Conservation (phyloP, 2,329 filamentous ascomycete genomes). For the Pseudomassariella vexata region DNA sequence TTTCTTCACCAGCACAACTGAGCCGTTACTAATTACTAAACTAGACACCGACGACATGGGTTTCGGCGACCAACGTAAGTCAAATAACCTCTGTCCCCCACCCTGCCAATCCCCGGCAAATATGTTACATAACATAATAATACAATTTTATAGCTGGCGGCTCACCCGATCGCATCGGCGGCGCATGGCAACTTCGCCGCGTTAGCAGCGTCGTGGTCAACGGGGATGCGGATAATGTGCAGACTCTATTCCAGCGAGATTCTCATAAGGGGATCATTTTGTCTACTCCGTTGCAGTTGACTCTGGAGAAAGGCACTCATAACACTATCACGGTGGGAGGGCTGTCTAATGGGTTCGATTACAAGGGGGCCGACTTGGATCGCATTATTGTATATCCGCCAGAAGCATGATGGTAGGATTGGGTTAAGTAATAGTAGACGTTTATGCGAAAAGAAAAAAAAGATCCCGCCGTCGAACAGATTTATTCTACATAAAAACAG, state of each 20-base stretch:
- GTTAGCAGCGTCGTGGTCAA: conserved; percentile 56
- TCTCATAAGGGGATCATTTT: conserved; percentile 55
- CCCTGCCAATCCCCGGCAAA: background rate
- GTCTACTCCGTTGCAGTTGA: conserved; percentile 49
- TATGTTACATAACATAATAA: conserved; percentile 1
- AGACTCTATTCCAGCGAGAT: conserved; percentile 46
- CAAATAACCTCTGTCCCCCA: background rate
- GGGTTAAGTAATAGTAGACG: no score
- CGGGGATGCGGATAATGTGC: conserved; percentile 40
- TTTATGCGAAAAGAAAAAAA: no score
- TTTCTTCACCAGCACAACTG: background rate
- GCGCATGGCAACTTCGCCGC: conserved; percentile 52
- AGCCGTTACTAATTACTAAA: conserved; percentile 6
- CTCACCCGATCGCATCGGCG: conserved; percentile 52
- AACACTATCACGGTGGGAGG: conserved; percentile 55
- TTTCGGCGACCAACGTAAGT: conserved; percentile 44
- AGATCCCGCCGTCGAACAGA: no score
- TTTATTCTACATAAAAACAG: no score
- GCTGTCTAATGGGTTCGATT: conserved; percentile 47
- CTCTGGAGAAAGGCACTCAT: conserved; percentile 41
- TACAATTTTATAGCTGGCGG: conserved; percentile 36
- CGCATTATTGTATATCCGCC: conserved; percentile 54
- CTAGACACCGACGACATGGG: conserved; percentile 53
- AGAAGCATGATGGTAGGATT: conserved; percentile 27
- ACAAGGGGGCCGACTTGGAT: conserved; percentile 54